These are phyloP conservation scores for Epichloe sibirici DNA, from an alignment of 2,329 filamentous ascomycete species.

Conservation along the genomic window DNA sequence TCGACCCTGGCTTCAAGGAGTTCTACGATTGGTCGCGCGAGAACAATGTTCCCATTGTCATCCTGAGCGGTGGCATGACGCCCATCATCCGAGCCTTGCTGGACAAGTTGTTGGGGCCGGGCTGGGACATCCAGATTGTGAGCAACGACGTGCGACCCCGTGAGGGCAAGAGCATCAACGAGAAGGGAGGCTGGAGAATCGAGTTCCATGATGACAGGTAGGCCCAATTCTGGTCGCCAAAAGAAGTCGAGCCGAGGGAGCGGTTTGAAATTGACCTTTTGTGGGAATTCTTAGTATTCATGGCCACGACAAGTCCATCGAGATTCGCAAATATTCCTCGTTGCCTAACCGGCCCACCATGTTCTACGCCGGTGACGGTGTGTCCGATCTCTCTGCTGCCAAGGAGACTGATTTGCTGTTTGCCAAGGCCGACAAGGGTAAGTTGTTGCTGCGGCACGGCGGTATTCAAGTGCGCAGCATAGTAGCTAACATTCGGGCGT, in stretches of 20 bases:
- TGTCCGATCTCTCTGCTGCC: conserved; percentile 84
- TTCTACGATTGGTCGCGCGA: conserved; percentile 75
- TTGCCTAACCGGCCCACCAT: conserved; percentile 68
- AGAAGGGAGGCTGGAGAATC: conserved; percentile 78
- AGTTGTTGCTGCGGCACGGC: conserved; percentile 12
- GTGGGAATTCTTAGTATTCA: conserved; percentile 46
- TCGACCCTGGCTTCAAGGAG: conserved; percentile 78
- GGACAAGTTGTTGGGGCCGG: conserved; percentile 63
- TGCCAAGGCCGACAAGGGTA: conserved; percentile 80
- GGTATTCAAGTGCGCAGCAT: too few species aligned
- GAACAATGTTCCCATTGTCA: conserved; percentile 83
- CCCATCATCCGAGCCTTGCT: conserved; percentile 81
- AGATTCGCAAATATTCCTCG: conserved; percentile 75
- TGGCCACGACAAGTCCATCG: conserved; percentile 93
- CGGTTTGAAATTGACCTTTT: neutral
- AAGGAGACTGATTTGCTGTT: conserved; percentile 89
- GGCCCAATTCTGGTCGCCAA: conserved; percentile 9
- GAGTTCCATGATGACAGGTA: conserved; percentile 76
- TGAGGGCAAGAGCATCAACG: conserved; percentile 59
- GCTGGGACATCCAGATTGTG: conserved; percentile 77
- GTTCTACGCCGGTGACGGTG: conserved; percentile 92
- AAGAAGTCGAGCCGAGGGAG: neutral
- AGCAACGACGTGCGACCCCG: conserved; percentile 65
- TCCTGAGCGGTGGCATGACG: conserved; percentile 85
- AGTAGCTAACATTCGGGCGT: conserved; percentile 6